Conservation (phyloP, 108 stramenopile genomes). For the Fistulifera pelliculosa region DNA sequence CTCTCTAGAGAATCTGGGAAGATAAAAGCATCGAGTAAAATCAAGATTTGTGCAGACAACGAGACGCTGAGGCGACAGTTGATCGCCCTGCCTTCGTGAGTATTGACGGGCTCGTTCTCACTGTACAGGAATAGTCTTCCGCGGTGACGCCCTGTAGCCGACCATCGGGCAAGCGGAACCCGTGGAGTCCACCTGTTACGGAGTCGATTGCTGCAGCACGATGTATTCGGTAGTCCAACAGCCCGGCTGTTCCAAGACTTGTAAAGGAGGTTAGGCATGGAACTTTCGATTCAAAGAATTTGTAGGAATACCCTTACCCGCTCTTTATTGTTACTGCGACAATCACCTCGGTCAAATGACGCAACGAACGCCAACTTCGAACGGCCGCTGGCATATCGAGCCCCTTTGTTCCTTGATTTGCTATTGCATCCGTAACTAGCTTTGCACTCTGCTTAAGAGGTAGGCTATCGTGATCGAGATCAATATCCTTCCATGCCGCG, state of each 20-base stretch:
- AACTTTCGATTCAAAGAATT: constrained; percentile 2
- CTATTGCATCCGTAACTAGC: constrained; percentile 68
- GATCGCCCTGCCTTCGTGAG: constrained; percentile 2
- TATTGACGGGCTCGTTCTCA: constrained; percentile 2
- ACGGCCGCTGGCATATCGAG: constrained; percentile 60
- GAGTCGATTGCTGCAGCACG: constrained; percentile 38
- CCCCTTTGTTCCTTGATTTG: constrained; percentile 47
- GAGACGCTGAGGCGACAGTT: constrained; percentile 38
- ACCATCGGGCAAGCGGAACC: constrained; percentile 49
- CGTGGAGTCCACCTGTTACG: constrained; percentile 51
- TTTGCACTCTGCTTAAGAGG: constrained; percentile 60
- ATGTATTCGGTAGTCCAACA: constrained; percentile 49
- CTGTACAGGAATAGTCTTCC: constrained; percentile 8
- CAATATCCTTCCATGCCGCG: constrained; percentile 19
- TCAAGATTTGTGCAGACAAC: constrained; percentile 51
- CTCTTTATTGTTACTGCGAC: constrained; percentile 54
- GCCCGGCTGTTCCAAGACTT: constrained; percentile 52
- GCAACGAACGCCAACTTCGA: constrained; percentile 62
- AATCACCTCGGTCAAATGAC: constrained; percentile 52
- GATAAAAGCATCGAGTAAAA: constrained; percentile 78
- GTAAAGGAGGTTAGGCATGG: background rate
- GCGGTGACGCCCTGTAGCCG: constrained; percentile 27
- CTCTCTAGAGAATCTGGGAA: constrained; percentile 73
- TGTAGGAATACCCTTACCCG: constrained; percentile 25
- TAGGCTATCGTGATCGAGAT: constrained; percentile 27